Percentiles rank a stretch among this genome's conserved stretches.
These are phyloP conservation scores for Fraxinus velutina DNA, from an alignment of 305 asterid genomes.

Conservation along the genomic window DNA sequence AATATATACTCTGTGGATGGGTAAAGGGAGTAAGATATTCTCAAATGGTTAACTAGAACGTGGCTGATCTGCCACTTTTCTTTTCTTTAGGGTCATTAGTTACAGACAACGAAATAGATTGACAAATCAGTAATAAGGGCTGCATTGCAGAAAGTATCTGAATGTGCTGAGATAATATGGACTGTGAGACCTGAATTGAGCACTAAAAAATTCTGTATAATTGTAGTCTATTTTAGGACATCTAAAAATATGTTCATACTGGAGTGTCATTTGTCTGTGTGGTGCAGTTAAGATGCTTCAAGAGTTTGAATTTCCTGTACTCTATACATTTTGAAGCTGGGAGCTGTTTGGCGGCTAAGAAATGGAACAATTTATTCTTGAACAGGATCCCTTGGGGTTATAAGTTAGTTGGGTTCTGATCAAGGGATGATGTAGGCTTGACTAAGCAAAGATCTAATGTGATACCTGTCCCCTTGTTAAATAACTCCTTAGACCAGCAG, in stretches of 20 bases:
- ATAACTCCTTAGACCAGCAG: background rate
- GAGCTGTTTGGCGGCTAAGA: background rate
- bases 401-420: background rate
- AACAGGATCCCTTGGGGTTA: background rate
- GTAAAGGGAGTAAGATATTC: background rate
- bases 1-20: background rate
- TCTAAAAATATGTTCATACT: background rate
- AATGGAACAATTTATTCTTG: background rate
- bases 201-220: background rate
- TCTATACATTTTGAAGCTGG: background rate
- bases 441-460: background rate
- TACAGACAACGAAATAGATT: background rate
- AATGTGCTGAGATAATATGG: background rate
- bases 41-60: background rate
- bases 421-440: background rate
- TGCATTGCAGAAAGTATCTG: conserved; percentile 2
- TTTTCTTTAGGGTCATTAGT: background rate
- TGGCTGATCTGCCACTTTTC: background rate
- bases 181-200: background rate
- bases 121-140: background rate
- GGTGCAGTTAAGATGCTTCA: background rate
- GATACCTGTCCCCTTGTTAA: background rate
- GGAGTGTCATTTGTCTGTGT: background rate
- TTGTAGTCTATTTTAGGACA: background rate
- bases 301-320: background rate